Evolutionary conservation across 352 stramenopile species (phyloP).

Genomic region (Halophytophthora polymorphica): DNA sequence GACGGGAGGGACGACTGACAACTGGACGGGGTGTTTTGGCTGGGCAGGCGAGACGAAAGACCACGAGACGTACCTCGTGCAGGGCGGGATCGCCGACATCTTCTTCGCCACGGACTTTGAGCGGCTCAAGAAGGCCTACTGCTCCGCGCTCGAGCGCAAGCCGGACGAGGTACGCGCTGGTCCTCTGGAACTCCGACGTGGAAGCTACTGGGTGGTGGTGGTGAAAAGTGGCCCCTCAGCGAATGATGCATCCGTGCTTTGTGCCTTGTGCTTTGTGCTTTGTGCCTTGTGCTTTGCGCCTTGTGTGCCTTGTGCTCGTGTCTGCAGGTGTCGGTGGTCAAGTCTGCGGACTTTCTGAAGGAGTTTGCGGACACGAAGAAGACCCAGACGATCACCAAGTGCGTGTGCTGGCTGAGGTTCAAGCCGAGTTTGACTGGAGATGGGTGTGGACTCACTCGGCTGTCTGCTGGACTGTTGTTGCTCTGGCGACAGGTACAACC

Average conservation of each 20-base stretch:
- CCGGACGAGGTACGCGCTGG: conserved; percentile 35
- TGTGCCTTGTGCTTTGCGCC: too few relatives aligned
- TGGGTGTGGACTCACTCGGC: conserved; percentile 1
- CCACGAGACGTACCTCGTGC: conserved; percentile 86
- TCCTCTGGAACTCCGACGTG: background rate
- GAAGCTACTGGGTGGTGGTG: too few relatives aligned
- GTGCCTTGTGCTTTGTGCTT: too few relatives aligned
- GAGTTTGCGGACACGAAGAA: conserved; percentile 74
- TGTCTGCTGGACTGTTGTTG: background rate
- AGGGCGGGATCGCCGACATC: conserved; percentile 85
- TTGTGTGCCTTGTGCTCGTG: too few relatives aligned
- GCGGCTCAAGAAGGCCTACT: conserved; percentile 80
- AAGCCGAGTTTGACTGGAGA: too few relatives aligned
- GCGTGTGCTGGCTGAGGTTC: too few relatives aligned
- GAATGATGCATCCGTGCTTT: too few relatives aligned
- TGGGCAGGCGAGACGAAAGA: conserved; percentile 63
- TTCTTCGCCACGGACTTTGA: conserved; percentile 91
- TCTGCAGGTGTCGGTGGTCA: conserved; percentile 74
- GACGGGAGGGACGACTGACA: too few relatives aligned
- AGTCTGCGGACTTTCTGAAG: conserved; percentile 74
- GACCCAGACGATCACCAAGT: conserved; percentile 83
- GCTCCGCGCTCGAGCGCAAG: conserved; percentile 48
- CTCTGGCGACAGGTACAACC: conserved; percentile 73
- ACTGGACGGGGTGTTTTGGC: background rate
- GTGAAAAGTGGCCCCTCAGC: too few relatives aligned